A percentile compares a stretch with the other conserved stretches of the same genome.
Conservation (phyloP, 768 basidiomycete genomes). For the Lactarius indigo region DNA sequence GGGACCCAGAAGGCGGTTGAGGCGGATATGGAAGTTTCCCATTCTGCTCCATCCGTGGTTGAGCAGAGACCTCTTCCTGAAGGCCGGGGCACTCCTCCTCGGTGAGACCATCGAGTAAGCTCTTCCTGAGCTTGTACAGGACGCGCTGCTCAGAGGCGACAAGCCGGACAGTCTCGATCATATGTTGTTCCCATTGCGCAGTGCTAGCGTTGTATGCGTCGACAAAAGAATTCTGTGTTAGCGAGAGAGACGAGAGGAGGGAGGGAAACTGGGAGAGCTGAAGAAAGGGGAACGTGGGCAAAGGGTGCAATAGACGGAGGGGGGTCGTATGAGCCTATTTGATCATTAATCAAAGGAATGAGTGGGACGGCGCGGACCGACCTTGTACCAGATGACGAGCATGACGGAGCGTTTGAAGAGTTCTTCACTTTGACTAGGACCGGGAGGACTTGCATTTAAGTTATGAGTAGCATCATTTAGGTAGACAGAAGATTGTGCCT, state of each 20-base stretch:
- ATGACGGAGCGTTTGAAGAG: constrained; percentile 53
- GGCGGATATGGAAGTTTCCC: constrained; percentile 8
- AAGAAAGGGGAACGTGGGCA: constrained; percentile 64
- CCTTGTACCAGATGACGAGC: constrained; percentile 69
- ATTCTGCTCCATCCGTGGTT: constrained; percentile 32
- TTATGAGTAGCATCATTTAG: constrained; percentile 16
- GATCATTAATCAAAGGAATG: constrained; percentile 3
- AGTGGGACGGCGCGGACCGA: constrained; percentile 29
- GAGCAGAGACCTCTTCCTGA: constrained; percentile 51
- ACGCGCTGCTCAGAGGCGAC: constrained; percentile 59
- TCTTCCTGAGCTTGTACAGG: constrained; percentile 57
- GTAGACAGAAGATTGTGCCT: constrained; percentile 18
- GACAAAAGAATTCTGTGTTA: constrained; percentile 50
- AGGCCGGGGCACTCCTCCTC: constrained; percentile 59
- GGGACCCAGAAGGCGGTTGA: constrained; percentile 20
- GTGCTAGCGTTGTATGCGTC: constrained; percentile 55
- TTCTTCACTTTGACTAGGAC: constrained; percentile 30
- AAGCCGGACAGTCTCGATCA: constrained; percentile 53
- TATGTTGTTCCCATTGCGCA: constrained; percentile 66
- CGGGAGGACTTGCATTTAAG: constrained; percentile 4
- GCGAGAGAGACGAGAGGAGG: constrained; percentile 52
- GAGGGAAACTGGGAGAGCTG: constrained; percentile 51
- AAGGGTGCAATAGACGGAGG: constrained; percentile 26
- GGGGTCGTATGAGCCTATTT: constrained; percentile 27
- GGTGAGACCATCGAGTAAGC: constrained; percentile 51